phyloP scores from a whole-genome alignment of 2,329 filamentous ascomycete species.

The Diaporthe batatas region DNA sequence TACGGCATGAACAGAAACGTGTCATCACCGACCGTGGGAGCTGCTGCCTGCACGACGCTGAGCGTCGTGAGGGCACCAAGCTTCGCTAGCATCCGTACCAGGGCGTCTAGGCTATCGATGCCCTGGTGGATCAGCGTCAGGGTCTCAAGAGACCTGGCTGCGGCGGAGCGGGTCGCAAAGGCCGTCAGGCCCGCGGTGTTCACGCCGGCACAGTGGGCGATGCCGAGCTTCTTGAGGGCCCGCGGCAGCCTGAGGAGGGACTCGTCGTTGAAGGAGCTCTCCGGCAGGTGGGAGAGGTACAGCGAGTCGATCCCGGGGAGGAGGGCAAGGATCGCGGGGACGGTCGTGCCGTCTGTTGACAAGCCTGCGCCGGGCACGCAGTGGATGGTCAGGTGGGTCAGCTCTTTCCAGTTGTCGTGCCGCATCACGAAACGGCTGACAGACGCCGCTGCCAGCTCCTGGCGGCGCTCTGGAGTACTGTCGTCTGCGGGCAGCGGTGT shows the following conservation, averaged over 20 bases:
- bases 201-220: slow-evolving; percentile 69
- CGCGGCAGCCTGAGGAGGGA: slow-evolving; percentile 67
- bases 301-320: slow-evolving; percentile 70
- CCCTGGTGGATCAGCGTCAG: slow-evolving; percentile 70
- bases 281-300: slow-evolving; percentile 69
- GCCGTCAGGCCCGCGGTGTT: slow-evolving; percentile 68
- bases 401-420: slow-evolving; percentile 67
- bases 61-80: slow-evolving; percentile 64
- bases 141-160: slow-evolving; percentile 59
- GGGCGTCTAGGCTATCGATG: slow-evolving; percentile 67
- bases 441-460: slow-evolving; percentile 54
- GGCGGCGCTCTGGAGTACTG: slow-evolving; percentile 50
- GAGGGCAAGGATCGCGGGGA: slow-evolving; percentile 62
- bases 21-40: slow-evolving; percentile 68
- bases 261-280: slow-evolving; percentile 68
- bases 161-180: slow-evolving; percentile 63
- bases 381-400: slow-evolving; percentile 70
- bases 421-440: slow-evolving; percentile 52
- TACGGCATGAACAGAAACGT: slow-evolving; percentile 75
- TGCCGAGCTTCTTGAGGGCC: slow-evolving; percentile 65
- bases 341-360: slow-evolving; percentile 62
- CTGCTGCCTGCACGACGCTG: slow-evolving; percentile 66
- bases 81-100: slow-evolving; percentile 72
- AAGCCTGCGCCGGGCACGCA: slow-evolving; percentile 69
- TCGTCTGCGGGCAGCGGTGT: neutral